These are phyloP conservation scores for Cercospora sp. DNA, from an alignment of 2,329 filamentous ascomycete genomes.

Conservation along the genomic window DNA sequence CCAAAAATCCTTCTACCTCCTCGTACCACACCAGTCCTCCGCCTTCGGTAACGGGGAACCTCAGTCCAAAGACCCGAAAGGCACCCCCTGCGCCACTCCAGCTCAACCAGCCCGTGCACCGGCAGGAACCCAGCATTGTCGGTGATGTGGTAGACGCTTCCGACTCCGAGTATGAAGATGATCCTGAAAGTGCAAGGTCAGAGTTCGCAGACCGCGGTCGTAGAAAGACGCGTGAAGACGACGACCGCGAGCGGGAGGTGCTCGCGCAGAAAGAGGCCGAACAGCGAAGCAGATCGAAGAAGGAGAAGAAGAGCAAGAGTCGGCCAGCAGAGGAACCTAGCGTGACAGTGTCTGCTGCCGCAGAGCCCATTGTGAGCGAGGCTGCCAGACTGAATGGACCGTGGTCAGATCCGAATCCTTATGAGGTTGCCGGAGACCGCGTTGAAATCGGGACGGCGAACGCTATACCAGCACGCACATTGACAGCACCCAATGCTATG, in stretches of 20 bases:
- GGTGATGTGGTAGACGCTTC: conserved; percentile 59
- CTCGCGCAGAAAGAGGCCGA: conserved; percentile 63
- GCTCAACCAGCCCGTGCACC: conserved; percentile 45
- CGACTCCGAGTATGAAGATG: conserved; percentile 75
- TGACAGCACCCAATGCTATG: conserved; percentile 48
- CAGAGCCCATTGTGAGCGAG: conserved; percentile 16
- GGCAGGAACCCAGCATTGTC: conserved; percentile 21
- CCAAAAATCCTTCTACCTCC: conserved; percentile 20
- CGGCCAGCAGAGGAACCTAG: conserved; percentile 35
- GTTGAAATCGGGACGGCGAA: conserved; percentile 31
- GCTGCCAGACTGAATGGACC: conserved; percentile 22
- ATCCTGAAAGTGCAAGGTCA: conserved; percentile 52
- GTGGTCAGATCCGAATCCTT: conserved; percentile 31
- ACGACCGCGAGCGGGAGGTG: conserved; percentile 75
- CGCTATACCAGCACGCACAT: conserved; percentile 30
- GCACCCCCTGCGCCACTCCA: conserved; percentile 82
- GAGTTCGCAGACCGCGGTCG: conserved; percentile 61
- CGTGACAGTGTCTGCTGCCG: conserved; percentile 18
- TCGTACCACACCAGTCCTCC: conserved; percentile 24
- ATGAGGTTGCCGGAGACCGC: conserved; percentile 34
- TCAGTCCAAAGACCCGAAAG: conserved; percentile 59
- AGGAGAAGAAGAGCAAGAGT: conserved; percentile 62
- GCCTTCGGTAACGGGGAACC: conserved; percentile 22
- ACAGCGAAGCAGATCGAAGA: conserved; percentile 71
- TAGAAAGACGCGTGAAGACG: conserved; percentile 81